These are phyloP conservation scores for Ceratocystis harringtonii DNA, from an alignment of 2,329 filamentous ascomycete species.

Conservation along the genomic window DNA sequence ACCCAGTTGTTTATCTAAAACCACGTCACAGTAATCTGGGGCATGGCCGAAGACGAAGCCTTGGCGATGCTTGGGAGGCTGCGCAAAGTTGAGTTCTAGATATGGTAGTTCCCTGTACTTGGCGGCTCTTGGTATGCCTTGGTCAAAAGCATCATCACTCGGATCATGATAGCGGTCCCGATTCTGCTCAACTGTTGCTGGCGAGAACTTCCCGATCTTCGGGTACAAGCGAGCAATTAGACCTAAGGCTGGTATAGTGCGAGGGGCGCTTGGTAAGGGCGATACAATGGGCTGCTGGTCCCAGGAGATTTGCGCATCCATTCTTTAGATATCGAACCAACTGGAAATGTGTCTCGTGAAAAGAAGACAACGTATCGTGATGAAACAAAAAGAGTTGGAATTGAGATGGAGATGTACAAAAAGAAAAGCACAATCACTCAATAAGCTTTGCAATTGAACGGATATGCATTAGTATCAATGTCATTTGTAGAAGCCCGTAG, in stretches of 20 bases:
- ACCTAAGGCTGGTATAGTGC: background rate
- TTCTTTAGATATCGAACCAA: background rate
- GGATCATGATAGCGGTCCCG: slow-evolving; percentile 5
- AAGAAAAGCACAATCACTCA: background rate
- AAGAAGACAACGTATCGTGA: too few relatives aligned
- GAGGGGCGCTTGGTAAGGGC: background rate
- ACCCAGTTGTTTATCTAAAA: slow-evolving; percentile 2
- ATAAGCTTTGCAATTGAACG: background rate
- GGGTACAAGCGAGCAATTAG: slow-evolving; percentile 10
- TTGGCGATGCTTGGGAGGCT: slow-evolving; percentile 7
- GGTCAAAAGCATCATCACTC: background rate
- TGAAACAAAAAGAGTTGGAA: background rate
- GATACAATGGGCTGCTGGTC: background rate
- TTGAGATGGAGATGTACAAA: background rate
- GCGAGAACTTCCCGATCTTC: background rate
- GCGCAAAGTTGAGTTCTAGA: background rate
- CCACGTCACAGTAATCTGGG: background rate
- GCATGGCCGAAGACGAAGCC: slow-evolving; percentile 7
- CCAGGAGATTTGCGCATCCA: background rate
- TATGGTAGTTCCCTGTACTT: background rate
- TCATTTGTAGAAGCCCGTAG: background rate
- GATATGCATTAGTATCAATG: background rate
- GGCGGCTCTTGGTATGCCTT: background rate
- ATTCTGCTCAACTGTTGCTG: background rate
- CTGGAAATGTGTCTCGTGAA: background rate